Conservation (phyloP, 139 green algal genomes). For the Tetraselmis striata region DNA sequence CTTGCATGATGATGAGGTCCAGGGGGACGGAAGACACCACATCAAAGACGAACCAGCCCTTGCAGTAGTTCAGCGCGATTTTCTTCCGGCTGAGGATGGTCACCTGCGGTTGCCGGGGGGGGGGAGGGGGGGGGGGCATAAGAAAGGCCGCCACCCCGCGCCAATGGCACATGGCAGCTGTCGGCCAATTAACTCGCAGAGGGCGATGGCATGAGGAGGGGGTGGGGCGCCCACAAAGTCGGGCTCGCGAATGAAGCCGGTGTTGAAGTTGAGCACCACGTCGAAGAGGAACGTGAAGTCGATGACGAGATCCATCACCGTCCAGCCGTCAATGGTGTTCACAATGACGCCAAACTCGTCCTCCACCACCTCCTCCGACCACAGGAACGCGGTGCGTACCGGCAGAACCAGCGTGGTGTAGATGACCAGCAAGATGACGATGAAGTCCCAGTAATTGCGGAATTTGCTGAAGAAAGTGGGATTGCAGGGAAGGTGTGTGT, state of each 20-base stretch:
- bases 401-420: slow-evolving; percentile 24
- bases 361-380: not conserved
- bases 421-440: slow-evolving; percentile 13
- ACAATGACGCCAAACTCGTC: not conserved
- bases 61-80: slow-evolving; percentile 16
- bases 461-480: not conserved
- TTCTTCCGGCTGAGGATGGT: slow-evolving; percentile 10
- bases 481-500: too few species aligned
- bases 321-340: slow-evolving; percentile 10
- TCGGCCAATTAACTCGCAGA: not conserved
- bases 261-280: slow-evolving; percentile 26
- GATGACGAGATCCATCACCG: slow-evolving; percentile 16
- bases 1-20: slow-evolving; percentile 13
- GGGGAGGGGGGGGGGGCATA: too few species aligned
- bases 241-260: slow-evolving; percentile 22
- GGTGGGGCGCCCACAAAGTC: not conserved
- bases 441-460: slow-evolving; percentile 15
- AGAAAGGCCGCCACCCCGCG: too few species aligned
- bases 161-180: too few species aligned
- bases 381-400: slow-evolving; percentile 19
- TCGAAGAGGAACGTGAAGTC: slow-evolving; percentile 25
- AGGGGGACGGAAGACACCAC: slow-evolving; percentile 2
- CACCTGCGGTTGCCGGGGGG: too few species aligned
- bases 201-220: not conserved
- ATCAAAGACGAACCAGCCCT: slow-evolving; percentile 11